phyloP scores from a whole-genome alignment of 768 basidiomycete species.

The Ephemerocybe angulata region DNA sequence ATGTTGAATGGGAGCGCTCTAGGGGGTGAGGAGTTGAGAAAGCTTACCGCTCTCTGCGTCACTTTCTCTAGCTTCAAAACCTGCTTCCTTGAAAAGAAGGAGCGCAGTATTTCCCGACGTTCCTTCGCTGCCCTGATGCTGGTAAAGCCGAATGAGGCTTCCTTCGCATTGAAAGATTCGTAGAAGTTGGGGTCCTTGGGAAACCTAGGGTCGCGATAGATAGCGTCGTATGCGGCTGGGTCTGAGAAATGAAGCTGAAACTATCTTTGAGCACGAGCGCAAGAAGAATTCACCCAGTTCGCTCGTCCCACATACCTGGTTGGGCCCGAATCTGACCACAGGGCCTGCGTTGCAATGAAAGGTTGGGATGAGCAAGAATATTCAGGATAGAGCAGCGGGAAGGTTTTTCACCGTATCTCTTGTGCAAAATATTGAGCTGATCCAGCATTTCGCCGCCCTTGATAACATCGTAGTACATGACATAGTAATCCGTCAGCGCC shows the following conservation, averaged over 20 bases:
- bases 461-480: constrained; percentile 24
- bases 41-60: constrained; percentile 21
- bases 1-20: neutral
- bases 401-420: constrained; percentile 20
- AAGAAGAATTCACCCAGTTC: neutral
- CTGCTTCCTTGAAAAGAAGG: constrained; percentile 32
- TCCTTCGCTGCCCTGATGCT: constrained; percentile 23
- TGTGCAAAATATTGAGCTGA: constrained; percentile 25
- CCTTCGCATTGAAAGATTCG: constrained; percentile 16
- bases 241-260: constrained; percentile 35
- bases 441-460: constrained; percentile 21
- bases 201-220: constrained; percentile 26
- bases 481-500: constrained; percentile 23
- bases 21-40: constrained; percentile 7
- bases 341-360: constrained; percentile 22
- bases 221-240: constrained; percentile 30
- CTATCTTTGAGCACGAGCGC: neutral
- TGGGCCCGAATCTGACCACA: constrained; percentile 34
- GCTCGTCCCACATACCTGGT: constrained; percentile 32
- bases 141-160: constrained; percentile 24
- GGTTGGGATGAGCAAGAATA: constrained; percentile 21
- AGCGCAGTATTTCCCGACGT: constrained; percentile 25
- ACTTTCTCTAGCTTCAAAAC: constrained; percentile 26
- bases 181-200: constrained; percentile 27
- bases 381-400: constrained; percentile 31